Conservation (phyloP, 139 green algal species). For the Tetraselmis striata region DNA sequence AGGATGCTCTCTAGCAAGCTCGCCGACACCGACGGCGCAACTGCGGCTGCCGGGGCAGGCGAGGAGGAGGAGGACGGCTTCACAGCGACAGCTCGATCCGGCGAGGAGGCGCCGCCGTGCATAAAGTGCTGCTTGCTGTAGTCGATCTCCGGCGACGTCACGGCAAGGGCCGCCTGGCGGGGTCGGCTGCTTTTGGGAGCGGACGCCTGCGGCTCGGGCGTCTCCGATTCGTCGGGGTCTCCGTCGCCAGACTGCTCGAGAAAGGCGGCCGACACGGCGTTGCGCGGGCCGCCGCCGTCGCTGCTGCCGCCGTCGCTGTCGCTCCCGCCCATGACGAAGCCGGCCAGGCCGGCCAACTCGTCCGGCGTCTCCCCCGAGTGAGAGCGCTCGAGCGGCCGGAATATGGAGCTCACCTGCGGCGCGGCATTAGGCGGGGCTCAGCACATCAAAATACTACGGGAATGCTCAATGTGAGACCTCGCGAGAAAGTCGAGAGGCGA, state of each 20-base stretch:
- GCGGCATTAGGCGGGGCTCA: too few species aligned
- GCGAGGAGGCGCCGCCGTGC: too few species aligned
- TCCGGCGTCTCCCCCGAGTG: background rate
- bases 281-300: background rate
- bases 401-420: background rate
- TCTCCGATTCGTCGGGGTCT: too few species aligned
- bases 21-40: background rate
- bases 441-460: too few species aligned
- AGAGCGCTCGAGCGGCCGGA: background rate
- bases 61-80: too few species aligned
- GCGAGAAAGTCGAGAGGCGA: too few species aligned
- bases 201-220: too few species aligned
- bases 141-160: background rate
- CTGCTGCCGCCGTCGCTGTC: background rate
- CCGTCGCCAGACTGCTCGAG: background rate
- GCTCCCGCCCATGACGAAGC: background rate
- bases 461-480: too few species aligned
- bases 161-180: too few species aligned
- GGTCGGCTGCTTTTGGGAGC: background rate
- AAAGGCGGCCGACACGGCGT: background rate
- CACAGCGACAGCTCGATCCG: too few species aligned
- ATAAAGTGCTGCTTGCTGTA: background rate
- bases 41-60: too few species aligned
- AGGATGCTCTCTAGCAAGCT: background rate
- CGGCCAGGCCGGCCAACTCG: background rate